These are phyloP conservation scores for Calonectria naviculata DNA, from an alignment of 2,329 filamentous ascomycete species.

Conservation along the genomic window DNA sequence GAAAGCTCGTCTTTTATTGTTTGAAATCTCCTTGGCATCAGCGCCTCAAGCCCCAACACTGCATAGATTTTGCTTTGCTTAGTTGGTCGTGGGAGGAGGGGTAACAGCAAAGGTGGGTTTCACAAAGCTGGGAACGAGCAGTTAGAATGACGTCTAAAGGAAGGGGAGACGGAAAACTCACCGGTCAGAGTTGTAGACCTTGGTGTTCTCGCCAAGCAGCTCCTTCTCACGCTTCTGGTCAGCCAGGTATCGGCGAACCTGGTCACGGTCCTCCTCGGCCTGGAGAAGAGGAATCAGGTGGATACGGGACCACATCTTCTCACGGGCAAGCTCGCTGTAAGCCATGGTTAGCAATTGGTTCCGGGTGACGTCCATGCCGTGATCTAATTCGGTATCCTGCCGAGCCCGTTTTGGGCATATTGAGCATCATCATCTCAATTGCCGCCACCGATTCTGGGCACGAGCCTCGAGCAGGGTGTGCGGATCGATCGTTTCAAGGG, in stretches of 20 bases:
- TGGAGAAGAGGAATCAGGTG: constrained; percentile 93
- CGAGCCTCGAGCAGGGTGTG: background rate
- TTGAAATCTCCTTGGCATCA: background rate
- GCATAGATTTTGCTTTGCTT: constrained; percentile 9
- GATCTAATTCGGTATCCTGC: background rate
- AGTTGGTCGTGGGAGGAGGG: constrained; percentile 74
- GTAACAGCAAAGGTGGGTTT: constrained; percentile 82
- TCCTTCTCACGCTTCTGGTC: constrained; percentile 92
- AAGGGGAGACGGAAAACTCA: constrained; percentile 57
- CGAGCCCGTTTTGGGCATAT: background rate
- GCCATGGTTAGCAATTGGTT: constrained; percentile 13
- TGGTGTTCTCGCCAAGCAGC: constrained; percentile 84
- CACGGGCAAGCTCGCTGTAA: constrained; percentile 86
- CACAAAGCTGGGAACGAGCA: constrained; percentile 70
- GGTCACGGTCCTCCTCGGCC: constrained; percentile 96
- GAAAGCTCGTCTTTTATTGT: background rate
- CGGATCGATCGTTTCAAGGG: background rate
- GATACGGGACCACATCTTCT: constrained; percentile 99
- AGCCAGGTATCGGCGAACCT: constrained; percentile 86
- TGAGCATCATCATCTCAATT: background rate
- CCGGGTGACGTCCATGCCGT: background rate
- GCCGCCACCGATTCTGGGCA: background rate
- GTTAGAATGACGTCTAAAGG: background rate
- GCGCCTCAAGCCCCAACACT: background rate
- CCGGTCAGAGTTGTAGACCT: constrained; percentile 90